These are phyloP conservation scores for Coniochaeta sp. DNA, from an alignment of 2,329 filamentous ascomycete species.

Conservation along the genomic window DNA sequence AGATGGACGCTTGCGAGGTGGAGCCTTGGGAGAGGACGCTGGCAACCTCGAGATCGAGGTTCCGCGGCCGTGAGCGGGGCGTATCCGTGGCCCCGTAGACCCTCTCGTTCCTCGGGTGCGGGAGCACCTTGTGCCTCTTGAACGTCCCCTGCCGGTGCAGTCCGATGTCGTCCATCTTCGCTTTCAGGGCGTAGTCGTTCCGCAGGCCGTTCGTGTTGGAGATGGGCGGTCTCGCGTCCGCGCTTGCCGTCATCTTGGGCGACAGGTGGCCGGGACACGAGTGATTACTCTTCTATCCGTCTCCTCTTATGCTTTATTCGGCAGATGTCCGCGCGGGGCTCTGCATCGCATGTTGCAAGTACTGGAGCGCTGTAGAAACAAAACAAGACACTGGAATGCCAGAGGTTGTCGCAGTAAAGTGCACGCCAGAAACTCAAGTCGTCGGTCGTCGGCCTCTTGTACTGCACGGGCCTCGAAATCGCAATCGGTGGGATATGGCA, in stretches of 20 bases:
- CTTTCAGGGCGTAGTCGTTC: constrained; percentile 18
- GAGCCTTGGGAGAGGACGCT: constrained; percentile 8
- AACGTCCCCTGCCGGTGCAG: constrained; percentile 27
- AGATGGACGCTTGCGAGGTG: constrained; percentile 10
- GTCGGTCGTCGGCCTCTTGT: neutral
- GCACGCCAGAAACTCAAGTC: neutral
- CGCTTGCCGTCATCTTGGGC: constrained; percentile 16
- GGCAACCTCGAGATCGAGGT: constrained; percentile 11
- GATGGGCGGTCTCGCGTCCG: constrained; percentile 14
- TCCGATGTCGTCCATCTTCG: constrained; percentile 17
- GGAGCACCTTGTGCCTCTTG: constrained; percentile 38
- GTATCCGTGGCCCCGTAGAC: constrained; percentile 3
- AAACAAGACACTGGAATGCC: neutral
- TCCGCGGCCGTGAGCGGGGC: constrained; percentile 11
- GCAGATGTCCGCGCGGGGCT: neutral
- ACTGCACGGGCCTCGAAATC: neutral
- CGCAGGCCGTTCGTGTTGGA: constrained; percentile 25
- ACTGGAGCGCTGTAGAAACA: neutral
- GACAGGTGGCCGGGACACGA: constrained; percentile 5
- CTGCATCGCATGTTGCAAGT: constrained; percentile 1
- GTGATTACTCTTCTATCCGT: constrained; percentile 7
- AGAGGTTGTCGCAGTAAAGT: neutral
- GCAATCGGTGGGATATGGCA: neutral
- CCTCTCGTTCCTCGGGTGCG: constrained; percentile 20
- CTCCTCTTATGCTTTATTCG: constrained; percentile 4